Base-by-base conservation (phyloP, 2,329 filamentous ascomycete genomes). In the Cadophora luteo-olivacea region DNA sequence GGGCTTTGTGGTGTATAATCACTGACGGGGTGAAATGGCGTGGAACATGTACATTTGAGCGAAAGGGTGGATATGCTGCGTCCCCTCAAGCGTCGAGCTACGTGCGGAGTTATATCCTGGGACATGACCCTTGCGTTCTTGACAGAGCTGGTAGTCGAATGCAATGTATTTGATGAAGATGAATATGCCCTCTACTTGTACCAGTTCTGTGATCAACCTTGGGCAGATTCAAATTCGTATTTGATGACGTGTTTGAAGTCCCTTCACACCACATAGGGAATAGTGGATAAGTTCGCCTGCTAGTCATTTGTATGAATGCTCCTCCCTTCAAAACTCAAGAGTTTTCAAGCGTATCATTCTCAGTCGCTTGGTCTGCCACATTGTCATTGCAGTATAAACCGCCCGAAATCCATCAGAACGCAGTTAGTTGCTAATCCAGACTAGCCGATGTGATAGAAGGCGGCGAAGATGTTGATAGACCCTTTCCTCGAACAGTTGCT, bases 1-100 rank as follows among this genome's bases (percentile, higher is more conserved):
- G 52, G 65, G 32, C 1, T 51, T 58, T 58, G 33, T 58, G 38
- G 55, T 38, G 55, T 58, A 58, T 36, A 7, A 12, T 41, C n/a
- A 22, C 9, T 9, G n/a, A 32, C 19, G 52, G 4, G 25, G 25
- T 33, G 33, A 36, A 16, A 8, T 14, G n/a, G 33, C 19, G 38
- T 24, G n/a, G 33, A 22, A 22, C 38, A 38, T 41, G 55, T 58
- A 58, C 55, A 58, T 38, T 38, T 22, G 55, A 41, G 32, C 55
- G 32, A 58, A n/a, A 8, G 11, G 33, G 24, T n/a, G 55, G 9
- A 33, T n/a, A 14, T 5, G 52, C 5, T 14, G 33, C 55, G 55
- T 36, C 41, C 33, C 12, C 11, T n/a, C 29, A 19, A 41, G 24
- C 32, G 19, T 19, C 33, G 14, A 55, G 14, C 29, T 29, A 29